Percentiles rank a stretch among this genome's conserved stretches.
phyloP scores from a whole-genome alignment of 805 yeast species.

The Cyberlindnera euphorbiiphila region DNA sequence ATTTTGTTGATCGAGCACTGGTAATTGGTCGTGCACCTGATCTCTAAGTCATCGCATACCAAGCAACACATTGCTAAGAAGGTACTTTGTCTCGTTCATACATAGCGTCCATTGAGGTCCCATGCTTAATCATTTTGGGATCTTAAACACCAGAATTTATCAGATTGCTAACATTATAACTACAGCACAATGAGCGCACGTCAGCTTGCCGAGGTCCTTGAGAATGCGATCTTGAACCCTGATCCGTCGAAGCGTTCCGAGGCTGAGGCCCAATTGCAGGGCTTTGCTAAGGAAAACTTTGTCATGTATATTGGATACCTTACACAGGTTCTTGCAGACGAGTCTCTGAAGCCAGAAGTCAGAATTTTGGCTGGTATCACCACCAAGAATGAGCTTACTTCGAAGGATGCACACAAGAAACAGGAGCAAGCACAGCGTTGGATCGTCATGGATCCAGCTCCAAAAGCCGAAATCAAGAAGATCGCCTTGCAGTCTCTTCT shows the following conservation, averaged over 20 bases:
- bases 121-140: too few species aligned
- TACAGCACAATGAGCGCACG: slow-evolving; percentile 13
- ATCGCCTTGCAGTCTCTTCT: slow-evolving; percentile 60
- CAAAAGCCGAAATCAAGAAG: slow-evolving; percentile 63
- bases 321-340: slow-evolving; percentile 68
- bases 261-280: slow-evolving; percentile 74
- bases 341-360: slow-evolving; percentile 64
- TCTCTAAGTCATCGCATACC: too few species aligned
- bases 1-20: too few species aligned
- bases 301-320: slow-evolving; percentile 67
- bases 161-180: too few species aligned
- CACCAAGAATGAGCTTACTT: slow-evolving; percentile 80
- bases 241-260: slow-evolving; percentile 63
- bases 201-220: slow-evolving; percentile 47
- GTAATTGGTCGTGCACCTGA: too few species aligned
- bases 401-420: slow-evolving; percentile 67
- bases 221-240: slow-evolving; percentile 70
- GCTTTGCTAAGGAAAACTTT: slow-evolving; percentile 72
- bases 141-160: too few species aligned
- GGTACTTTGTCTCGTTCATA: too few species aligned
- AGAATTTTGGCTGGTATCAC: slow-evolving; percentile 89
- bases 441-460: slow-evolving; percentile 53
- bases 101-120: too few species aligned
- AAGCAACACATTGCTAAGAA: too few species aligned
- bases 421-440: slow-evolving; percentile 67